phyloP scores from a whole-genome alignment of 169 alveolate genomes.

The Toxoplasma gondii region DNA sequence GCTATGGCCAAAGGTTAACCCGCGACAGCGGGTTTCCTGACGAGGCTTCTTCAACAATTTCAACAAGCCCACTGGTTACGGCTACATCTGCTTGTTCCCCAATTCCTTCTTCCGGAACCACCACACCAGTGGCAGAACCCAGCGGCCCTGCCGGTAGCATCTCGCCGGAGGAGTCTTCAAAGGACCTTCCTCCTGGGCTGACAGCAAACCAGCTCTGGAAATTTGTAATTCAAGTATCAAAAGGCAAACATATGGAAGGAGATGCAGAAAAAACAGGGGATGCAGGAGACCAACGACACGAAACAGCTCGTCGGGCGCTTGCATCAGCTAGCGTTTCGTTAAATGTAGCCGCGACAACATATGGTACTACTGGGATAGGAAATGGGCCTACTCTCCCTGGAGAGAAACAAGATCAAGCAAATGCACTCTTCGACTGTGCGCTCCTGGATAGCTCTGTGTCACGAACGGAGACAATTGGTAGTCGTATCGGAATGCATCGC shows the following conservation, averaged over 20 bases:
- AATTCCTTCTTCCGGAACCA: neutral
- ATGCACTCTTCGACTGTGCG: neutral
- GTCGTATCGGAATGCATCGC: neutral
- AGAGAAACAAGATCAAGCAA: neutral
- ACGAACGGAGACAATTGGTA: neutral
- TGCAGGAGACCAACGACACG: neutral
- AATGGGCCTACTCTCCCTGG: neutral
- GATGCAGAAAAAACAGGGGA: neutral
- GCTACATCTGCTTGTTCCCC: neutral
- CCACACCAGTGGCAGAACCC: neutral
- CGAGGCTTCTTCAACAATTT: neutral
- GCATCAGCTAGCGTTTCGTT: neutral
- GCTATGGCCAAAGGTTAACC: neutral
- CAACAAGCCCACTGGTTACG: neutral
- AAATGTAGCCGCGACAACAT: neutral
- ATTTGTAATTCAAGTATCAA: neutral
- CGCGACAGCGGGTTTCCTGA: neutral
- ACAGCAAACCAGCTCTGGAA: constrained; percentile 23
- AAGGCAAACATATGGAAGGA: neutral
- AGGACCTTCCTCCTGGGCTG: neutral
- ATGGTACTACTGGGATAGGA: neutral
- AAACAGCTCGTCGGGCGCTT: neutral
- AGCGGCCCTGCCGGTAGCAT: neutral
- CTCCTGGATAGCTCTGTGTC: neutral
- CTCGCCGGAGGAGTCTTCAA: neutral